Evolutionary conservation across 768 basidiomycete genomes (phyloP).

Genomic region (Mycena vulgaris): DNA sequence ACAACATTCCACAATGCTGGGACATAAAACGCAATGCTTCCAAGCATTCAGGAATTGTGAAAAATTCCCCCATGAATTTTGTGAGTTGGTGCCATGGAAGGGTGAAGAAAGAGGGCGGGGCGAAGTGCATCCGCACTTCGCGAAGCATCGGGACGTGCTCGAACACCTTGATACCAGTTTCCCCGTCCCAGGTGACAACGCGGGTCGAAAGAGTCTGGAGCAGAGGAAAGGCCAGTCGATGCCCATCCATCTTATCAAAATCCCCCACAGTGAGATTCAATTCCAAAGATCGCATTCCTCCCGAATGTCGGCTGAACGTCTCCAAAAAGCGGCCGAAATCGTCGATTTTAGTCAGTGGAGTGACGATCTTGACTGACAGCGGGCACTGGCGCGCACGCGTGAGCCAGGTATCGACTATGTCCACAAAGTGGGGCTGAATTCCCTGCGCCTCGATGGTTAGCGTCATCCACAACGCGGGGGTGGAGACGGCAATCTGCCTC

Average conservation of each 20-base stretch:
- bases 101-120: neutral
- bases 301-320: neutral
- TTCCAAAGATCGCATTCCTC: neutral
- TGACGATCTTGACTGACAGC: slow-evolving; percentile 4
- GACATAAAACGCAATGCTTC: slow-evolving; percentile 9
- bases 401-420: slow-evolving; percentile 3
- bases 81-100: slow-evolving; percentile 25
- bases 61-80: slow-evolving; percentile 23
- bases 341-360: neutral
- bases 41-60: neutral
- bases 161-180: neutral
- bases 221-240: neutral
- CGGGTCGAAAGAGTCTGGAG: slow-evolving; percentile 9
- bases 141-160: neutral
- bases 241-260: neutral
- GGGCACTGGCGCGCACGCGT: slow-evolving; percentile 3
- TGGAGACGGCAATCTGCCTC: slow-evolving; percentile 13
- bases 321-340: neutral
- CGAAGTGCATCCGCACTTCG: neutral
- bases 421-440: neutral
- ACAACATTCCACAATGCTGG: slow-evolving; percentile 10
- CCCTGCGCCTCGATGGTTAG: neutral
- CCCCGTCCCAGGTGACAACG: neutral
- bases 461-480: slow-evolving; percentile 19
- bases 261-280: neutral